Conservation (phyloP, 2,329 filamentous ascomycete genomes). For the Exophiala aquamarina region DNA sequence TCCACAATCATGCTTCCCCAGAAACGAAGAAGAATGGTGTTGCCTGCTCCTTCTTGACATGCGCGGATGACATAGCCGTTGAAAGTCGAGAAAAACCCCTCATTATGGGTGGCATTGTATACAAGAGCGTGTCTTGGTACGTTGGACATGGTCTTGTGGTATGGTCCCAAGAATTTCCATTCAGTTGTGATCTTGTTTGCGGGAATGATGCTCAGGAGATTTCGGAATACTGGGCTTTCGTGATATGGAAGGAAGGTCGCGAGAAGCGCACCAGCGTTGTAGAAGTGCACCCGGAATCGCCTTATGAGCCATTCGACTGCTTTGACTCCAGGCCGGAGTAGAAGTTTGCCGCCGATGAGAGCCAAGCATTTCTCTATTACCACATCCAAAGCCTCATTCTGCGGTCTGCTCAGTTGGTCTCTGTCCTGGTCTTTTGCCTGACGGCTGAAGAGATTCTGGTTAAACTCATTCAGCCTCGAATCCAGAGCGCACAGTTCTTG, state of each 20-base stretch:
- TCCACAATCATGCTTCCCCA: conserved; percentile 90
- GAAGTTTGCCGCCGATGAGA: conserved; percentile 71
- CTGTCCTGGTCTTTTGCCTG: conserved; percentile 89
- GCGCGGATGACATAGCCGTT: conserved; percentile 78
- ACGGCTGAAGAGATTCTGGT: conserved; percentile 81
- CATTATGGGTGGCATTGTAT: conserved; percentile 77
- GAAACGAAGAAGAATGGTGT: conserved; percentile 77
- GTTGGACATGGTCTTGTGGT: conserved; percentile 72
- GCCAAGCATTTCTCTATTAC: conserved; percentile 81
- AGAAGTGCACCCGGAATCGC: conserved; percentile 87
- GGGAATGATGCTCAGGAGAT: conserved; percentile 83
- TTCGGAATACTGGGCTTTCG: conserved; percentile 78
- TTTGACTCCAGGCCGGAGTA: conserved; percentile 85
- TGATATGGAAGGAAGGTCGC: conserved; percentile 93
- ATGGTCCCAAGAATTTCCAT: conserved; percentile 83
- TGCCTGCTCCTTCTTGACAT: conserved; percentile 69
- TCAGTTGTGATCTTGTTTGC: conserved; percentile 66
- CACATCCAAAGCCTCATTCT: conserved; percentile 79
- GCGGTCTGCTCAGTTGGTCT: conserved; percentile 73
- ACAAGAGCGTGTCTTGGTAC: conserved; percentile 81
- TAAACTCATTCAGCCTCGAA: conserved; percentile 71
- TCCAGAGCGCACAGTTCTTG: conserved; percentile 89
- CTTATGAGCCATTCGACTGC: conserved; percentile 93
- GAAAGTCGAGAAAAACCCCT: conserved; percentile 71
- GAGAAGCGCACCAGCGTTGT: conserved; percentile 76